Conservation (phyloP, 2,329 filamentous ascomycete species). For the Bretziella fagacearum region DNA sequence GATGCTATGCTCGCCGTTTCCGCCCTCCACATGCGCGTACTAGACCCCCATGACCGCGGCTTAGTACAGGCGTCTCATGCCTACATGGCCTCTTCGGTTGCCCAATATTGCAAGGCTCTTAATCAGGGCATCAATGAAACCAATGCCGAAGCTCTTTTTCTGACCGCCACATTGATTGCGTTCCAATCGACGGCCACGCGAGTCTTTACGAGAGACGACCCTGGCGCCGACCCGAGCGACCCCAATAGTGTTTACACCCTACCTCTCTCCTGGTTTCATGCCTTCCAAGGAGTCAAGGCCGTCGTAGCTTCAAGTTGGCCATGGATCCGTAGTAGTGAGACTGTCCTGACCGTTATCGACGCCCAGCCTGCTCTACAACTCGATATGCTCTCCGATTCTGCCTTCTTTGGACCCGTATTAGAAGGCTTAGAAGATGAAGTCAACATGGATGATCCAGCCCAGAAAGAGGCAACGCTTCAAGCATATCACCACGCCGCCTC, state of each 20-base stretch:
- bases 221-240: conserved; percentile 22
- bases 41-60: conserved; percentile 38
- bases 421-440: conserved; percentile 39
- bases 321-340: conserved; percentile 40
- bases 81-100: conserved; percentile 46
- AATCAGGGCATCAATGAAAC: conserved; percentile 37
- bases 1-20: conserved; percentile 49
- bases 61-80: conserved; percentile 46
- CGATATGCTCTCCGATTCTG: conserved; percentile 32
- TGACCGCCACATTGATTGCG: conserved; percentile 46
- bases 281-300: conserved; percentile 50
- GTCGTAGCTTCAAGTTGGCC: conserved; percentile 48
- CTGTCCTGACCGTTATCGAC: conserved; percentile 45
- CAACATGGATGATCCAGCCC: conserved; percentile 18
- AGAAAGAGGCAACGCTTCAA: conserved; percentile 26
- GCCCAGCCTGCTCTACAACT: conserved; percentile 45
- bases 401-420: conserved; percentile 45
- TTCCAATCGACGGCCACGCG: conserved; percentile 49
- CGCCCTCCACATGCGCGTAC: conserved; percentile 42
- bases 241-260: conserved; percentile 33
- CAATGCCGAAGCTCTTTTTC: conserved; percentile 46
- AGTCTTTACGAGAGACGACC: conserved; percentile 42
- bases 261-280: conserved; percentile 49
- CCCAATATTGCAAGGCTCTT: conserved; percentile 40
- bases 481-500: conserved; percentile 49